Percentiles rank a stretch among this genome's conserved stretches.
phyloP scores from a whole-genome alignment of 768 basidiomycete species.

The Agrocybe pediades region DNA sequence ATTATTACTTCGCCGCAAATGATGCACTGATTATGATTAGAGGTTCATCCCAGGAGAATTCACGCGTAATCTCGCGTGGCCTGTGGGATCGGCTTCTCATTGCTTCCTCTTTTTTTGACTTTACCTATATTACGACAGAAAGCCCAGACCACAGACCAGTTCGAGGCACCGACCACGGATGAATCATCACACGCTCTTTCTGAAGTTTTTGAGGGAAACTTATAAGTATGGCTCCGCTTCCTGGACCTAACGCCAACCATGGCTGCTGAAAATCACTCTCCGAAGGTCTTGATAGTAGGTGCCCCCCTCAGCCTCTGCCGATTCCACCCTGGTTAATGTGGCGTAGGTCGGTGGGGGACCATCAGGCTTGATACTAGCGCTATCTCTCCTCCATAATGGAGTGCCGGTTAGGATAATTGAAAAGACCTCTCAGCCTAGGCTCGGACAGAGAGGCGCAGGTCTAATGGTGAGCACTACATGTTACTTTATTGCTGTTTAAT shows the following conservation, averaged over 20 bases:
- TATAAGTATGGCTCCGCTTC: constrained; percentile 2
- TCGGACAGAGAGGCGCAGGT: constrained; percentile 39
- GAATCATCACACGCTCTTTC: not conserved
- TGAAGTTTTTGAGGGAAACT: not conserved
- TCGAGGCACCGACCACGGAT: not conserved
- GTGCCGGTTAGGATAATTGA: constrained; percentile 55
- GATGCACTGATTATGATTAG: not conserved
- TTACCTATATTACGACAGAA: not conserved
- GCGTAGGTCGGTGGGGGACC: constrained; percentile 48
- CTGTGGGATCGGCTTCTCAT: not conserved
- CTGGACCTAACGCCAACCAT: not conserved
- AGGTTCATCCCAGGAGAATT: not conserved
- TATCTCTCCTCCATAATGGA: constrained; percentile 43
- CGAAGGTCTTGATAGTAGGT: constrained; percentile 26
- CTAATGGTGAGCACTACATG: constrained; percentile 33
- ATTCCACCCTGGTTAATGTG: not conserved
- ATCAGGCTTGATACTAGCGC: constrained; percentile 44
- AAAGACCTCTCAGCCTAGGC: constrained; percentile 35
- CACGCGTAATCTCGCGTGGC: not conserved
- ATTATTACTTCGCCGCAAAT: not conserved
- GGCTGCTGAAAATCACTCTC: constrained; percentile 3
- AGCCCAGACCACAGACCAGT: not conserved
- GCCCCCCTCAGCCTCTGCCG: not conserved
- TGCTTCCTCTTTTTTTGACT: not conserved
- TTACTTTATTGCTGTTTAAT: not conserved